Base-by-base conservation (phyloP, 495 filamentous ascomycete species). In the Glarea lozoyensis region DNA sequence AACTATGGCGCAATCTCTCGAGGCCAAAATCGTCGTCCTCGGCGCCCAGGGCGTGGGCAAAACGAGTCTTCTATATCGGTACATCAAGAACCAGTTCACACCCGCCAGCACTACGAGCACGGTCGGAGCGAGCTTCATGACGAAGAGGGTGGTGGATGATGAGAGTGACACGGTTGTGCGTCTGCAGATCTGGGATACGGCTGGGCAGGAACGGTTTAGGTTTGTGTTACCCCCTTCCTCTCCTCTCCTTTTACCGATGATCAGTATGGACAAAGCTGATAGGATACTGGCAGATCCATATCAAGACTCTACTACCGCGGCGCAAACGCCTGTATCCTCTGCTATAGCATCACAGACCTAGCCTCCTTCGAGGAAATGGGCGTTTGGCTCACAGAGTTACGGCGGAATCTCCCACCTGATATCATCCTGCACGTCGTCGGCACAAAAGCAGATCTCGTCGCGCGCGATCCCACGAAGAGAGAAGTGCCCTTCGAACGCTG, bases 351-450 rank as follows among this genome's bases (percentile, higher is more conserved):
- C 54, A 93, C 89, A 29, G 81, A 88, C 59, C 81, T 82, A 35
- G 61, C 75, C 35, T 92, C 84, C 44, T 98, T 96, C 61, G 70
- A 79, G 41, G 88, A 95, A 60, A 95, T 98, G 88, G 86, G 86
- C 46, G 75, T 81, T 37, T 98, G 92, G 92, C 69, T 95, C 45
- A 69, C 69, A 38, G 88, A 95, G 62, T 43, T 55, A 9, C 42
- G 51, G 27, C 53, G 53, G 22, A 56, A 56, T 67, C 69, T 32
- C 44, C 68, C 39, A 1, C 45, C 53, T 1, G 85, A 88, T 45
- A 74, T 94, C 20, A 82, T 98, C n/a, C 75, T 98, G 7, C 92
- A 98, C 56, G 84, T 98, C 25, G 92, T 96, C 1, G 92, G 92
- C 37, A 96, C 92, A 3, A 98, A 98, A 59, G 81, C 81, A 43